Percentiles rank a stretch among this genome's conserved stretches.
Evolutionary conservation across 495 filamentous ascomycete species (phyloP).

Genomic region (Stereocaulon alpinum): DNA sequence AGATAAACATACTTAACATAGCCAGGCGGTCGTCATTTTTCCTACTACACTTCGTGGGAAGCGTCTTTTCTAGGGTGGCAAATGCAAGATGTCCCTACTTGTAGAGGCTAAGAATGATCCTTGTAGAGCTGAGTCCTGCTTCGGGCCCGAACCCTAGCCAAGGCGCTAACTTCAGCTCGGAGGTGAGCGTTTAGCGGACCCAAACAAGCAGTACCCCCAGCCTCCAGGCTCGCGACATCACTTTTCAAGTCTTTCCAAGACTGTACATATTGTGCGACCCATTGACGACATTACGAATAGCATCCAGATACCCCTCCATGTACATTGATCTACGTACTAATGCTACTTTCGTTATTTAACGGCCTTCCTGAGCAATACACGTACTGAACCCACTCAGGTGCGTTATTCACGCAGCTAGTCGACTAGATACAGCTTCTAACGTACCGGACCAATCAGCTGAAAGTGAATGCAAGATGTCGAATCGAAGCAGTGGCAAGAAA

Average conservation of each 20-base stretch:
- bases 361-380: not conserved
- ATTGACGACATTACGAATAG: slow-evolving; percentile 9
- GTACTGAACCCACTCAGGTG: slow-evolving; percentile 1
- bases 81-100: no score
- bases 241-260: not conserved
- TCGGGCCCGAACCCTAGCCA: not conserved
- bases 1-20: no score
- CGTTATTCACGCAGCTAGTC: slow-evolving; percentile 16
- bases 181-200: not conserved
- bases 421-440: slow-evolving; percentile 8
- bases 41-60: no score
- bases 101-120: no score
- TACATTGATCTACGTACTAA: not conserved
- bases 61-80: no score
- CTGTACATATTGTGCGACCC: not conserved
- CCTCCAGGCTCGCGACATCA: not conserved
- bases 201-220: not conserved
- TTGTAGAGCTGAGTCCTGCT: no score
- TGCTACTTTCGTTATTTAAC: not conserved
- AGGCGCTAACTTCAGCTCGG: slow-evolving; percentile 1
- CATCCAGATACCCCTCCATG: slow-evolving; percentile 1
- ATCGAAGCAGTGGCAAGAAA: slow-evolving; percentile 30
- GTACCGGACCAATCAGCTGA: slow-evolving; percentile 17
- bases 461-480: slow-evolving; percentile 29
- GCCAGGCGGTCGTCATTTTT: no score